Conservation (phyloP, 2,329 filamentous ascomycete genomes). For the Fonsecaea nubica region DNA sequence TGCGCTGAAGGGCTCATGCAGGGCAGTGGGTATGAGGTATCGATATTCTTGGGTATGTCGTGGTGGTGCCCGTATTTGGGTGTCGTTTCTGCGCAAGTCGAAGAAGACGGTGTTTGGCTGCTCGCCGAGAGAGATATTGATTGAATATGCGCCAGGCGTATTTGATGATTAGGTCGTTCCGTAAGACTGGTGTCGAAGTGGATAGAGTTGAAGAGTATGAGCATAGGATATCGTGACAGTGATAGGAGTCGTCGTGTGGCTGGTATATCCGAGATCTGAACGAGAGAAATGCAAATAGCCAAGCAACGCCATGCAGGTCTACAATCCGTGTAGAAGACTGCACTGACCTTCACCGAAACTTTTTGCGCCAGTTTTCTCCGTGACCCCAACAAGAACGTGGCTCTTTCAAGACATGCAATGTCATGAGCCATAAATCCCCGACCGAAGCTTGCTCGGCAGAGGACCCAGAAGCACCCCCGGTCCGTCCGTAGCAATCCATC, state of each 20-base stretch:
- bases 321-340: slow-evolving; percentile 26
- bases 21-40: not conserved
- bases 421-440: slow-evolving; percentile 23
- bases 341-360: slow-evolving; percentile 22
- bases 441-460: slow-evolving; percentile 7
- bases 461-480: not conserved
- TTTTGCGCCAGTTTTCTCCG: slow-evolving; percentile 19
- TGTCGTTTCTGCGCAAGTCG: slow-evolving; percentile 1
- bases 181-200: slow-evolving; percentile 14
- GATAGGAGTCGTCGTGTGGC: slow-evolving; percentile 11
- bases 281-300: slow-evolving; percentile 24
- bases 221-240: slow-evolving; percentile 4
- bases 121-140: not conserved
- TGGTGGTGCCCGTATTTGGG: not conserved
- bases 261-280: slow-evolving; percentile 21
- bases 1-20: not conserved
- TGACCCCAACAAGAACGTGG: slow-evolving; percentile 21
- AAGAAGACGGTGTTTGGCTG: not conserved
- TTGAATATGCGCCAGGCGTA: slow-evolving; percentile 7
- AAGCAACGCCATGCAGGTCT: slow-evolving; percentile 35
- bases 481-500: slow-evolving; percentile 23
- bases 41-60: not conserved
- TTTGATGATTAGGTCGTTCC: slow-evolving; percentile 5
- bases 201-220: slow-evolving; percentile 10
- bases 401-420: slow-evolving; percentile 30